phyloP scores from a whole-genome alignment of 805 yeast species.

The Blastobotrys parvus region DNA sequence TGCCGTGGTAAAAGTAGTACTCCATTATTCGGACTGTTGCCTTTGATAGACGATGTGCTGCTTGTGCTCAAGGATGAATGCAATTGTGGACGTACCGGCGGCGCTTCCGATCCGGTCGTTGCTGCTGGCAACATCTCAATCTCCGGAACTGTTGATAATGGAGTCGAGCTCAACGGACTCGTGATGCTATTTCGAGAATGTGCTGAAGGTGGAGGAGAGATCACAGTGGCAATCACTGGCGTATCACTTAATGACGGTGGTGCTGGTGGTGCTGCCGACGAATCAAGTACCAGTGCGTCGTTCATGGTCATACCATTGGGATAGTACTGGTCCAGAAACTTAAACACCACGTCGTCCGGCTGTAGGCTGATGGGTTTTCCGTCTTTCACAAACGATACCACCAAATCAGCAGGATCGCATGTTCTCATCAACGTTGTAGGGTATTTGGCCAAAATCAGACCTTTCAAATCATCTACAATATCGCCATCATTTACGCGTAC shows the following conservation, averaged over 20 bases:
- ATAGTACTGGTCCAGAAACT: slow-evolving; percentile 14
- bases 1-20: slow-evolving; percentile 24
- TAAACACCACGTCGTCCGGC: slow-evolving; percentile 17
- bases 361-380: slow-evolving; percentile 6
- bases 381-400: slow-evolving; percentile 13
- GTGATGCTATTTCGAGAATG: no score
- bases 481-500: slow-evolving; percentile 52
- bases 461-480: slow-evolving; percentile 76
- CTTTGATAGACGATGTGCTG: slow-evolving; percentile 1
- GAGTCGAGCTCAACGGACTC: slow-evolving; percentile 2
- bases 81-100: slow-evolving; percentile 1
- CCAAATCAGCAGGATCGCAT: slow-evolving; percentile 61
- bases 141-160: not conserved
- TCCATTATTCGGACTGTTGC: slow-evolving; percentile 15
- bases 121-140: not conserved
- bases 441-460: slow-evolving; percentile 51
- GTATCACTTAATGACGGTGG: not conserved
- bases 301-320: slow-evolving; percentile 18
- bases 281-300: slow-evolving; percentile 15
- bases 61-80: not conserved
- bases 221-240: no score
- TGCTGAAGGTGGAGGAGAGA: slow-evolving; percentile 5
- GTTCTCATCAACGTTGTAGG: slow-evolving; percentile 56
- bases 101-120: not conserved
- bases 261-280: not conserved